Evolutionary conservation across 2,329 filamentous ascomycete species (phyloP).

Genomic region (Didymellaceae sp.): DNA sequence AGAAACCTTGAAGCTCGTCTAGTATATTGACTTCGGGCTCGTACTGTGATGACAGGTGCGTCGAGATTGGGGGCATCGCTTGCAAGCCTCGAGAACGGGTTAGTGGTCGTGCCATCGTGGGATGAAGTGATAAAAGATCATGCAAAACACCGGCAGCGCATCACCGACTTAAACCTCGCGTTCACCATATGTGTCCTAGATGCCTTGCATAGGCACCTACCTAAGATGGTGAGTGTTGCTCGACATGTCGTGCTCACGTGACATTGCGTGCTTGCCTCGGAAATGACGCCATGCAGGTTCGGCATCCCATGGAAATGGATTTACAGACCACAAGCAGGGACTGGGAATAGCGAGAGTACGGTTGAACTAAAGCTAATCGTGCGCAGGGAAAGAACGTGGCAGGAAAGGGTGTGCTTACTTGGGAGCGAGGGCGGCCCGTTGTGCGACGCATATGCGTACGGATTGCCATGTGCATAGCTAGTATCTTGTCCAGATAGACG

Average conservation of each 20-base stretch:
- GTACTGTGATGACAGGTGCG: conserved; percentile 32
- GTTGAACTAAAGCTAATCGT: conserved; percentile 11
- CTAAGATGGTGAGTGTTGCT: conserved; percentile 23
- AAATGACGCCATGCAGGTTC: conserved; percentile 33
- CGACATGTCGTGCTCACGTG: conserved; percentile 26
- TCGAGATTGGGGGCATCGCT: conserved; percentile 38
- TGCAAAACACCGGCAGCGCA: neutral
- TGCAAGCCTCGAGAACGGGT: conserved; percentile 38
- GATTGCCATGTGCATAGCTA: conserved; percentile 23
- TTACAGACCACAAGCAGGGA: conserved; percentile 20
- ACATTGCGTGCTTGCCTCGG: conserved; percentile 23
- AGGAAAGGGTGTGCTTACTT: conserved; percentile 27
- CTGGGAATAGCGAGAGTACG: conserved; percentile 9
- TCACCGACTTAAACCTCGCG: conserved; percentile 6
- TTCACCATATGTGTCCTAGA: conserved; percentile 1
- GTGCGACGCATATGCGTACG: conserved; percentile 31
- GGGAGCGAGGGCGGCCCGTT: conserved; percentile 28
- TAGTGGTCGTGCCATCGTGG: conserved; percentile 27
- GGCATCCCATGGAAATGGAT: conserved; percentile 21
- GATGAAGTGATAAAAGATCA: conserved; percentile 8
- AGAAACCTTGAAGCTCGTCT: conserved; percentile 42
- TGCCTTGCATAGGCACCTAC: conserved; percentile 28
- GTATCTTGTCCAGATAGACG: conserved; percentile 23
- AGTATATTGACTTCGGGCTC: conserved; percentile 35
- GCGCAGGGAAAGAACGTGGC: conserved; percentile 11